Conservation (phyloP, 345 rosid genomes). For the Dimocarpus longan region DNA sequence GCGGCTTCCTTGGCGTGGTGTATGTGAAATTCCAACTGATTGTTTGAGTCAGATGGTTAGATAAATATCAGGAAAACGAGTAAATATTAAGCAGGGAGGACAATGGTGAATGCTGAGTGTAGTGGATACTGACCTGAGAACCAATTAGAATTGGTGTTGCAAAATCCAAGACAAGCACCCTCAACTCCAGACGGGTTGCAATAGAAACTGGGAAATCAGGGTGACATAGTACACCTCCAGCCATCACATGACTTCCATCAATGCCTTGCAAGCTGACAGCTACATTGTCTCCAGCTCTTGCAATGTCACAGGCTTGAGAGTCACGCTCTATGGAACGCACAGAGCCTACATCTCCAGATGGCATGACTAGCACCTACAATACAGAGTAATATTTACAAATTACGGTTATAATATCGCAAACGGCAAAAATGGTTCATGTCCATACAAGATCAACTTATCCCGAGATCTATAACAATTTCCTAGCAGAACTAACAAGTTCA, state of each 20-base stretch:
- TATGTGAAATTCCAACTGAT: constrained; percentile 87
- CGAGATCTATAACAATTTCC: neutral
- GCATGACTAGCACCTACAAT: constrained; percentile 81
- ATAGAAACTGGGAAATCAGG: constrained; percentile 80
- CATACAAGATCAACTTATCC: neutral
- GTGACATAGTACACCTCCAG: constrained; percentile 94
- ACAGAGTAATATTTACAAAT: constrained; percentile 3
- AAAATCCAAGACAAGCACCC: constrained; percentile 70
- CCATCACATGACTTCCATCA: constrained; percentile 62
- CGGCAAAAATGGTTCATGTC: neutral
- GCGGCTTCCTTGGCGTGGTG: constrained; percentile 92
- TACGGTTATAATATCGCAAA: neutral
- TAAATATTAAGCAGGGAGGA: constrained; percentile 5
- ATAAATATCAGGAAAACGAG: neutral
- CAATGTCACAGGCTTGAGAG: constrained; percentile 66
- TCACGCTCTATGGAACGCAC: constrained; percentile 76
- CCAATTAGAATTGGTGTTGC: constrained; percentile 80
- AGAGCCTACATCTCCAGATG: constrained; percentile 75
- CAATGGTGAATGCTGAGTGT: neutral
- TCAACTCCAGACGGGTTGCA: constrained; percentile 73
- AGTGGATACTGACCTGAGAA: constrained; percentile 57
- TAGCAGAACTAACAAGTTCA: neutral
- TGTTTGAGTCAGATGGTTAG: constrained; percentile 22
- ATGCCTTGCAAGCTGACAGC: constrained; percentile 70
- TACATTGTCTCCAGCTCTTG: constrained; percentile 91